phyloP scores from a whole-genome alignment of 352 stramenopile species.

The Globisporangium paddicum region DNA sequence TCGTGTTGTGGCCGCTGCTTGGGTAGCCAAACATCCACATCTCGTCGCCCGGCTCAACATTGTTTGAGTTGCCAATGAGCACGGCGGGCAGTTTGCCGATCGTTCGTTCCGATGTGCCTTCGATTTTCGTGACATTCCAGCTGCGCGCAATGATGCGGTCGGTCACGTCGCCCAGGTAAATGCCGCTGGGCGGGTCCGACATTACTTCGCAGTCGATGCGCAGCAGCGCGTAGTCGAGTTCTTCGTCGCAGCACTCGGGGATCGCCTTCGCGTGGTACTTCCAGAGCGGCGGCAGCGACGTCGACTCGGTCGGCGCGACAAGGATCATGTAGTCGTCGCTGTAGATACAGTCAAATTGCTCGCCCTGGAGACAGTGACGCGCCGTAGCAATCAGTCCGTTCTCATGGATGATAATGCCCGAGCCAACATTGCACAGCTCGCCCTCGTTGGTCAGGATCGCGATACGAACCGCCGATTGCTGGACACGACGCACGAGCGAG shows the following conservation, averaged over 20 bases:
- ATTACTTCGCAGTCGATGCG: constrained; percentile 83
- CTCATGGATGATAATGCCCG: constrained; percentile 84
- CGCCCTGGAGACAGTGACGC: constrained; percentile 72
- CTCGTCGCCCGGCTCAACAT: constrained; percentile 82
- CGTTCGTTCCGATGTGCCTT: constrained; percentile 61
- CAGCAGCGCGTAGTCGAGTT: constrained; percentile 78
- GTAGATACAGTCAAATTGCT: constrained; percentile 87
- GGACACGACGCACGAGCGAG: constrained; percentile 78
- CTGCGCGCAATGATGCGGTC: constrained; percentile 83
- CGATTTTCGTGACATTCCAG: constrained; percentile 78
- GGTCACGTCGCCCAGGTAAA: constrained; percentile 87
- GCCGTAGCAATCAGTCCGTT: constrained; percentile 73
- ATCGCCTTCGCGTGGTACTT: constrained; percentile 82
- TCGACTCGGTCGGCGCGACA: constrained; percentile 77
- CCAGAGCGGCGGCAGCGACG: constrained; percentile 71
- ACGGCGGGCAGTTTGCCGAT: constrained; percentile 76
- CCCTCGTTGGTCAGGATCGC: constrained; percentile 83
- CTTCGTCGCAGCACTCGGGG: constrained; percentile 79
- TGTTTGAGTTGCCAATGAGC: constrained; percentile 85
- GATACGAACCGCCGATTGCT: constrained; percentile 82
- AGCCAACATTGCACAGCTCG: constrained; percentile 82
- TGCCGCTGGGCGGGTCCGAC: constrained; percentile 77
- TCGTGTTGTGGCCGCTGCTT: constrained; percentile 86
- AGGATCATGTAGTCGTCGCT: constrained; percentile 88
- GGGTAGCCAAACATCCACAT: constrained; percentile 91